Evolutionary conservation across 2,329 filamentous ascomycete species (phyloP).

Genomic region (Nemania serpens): DNA sequence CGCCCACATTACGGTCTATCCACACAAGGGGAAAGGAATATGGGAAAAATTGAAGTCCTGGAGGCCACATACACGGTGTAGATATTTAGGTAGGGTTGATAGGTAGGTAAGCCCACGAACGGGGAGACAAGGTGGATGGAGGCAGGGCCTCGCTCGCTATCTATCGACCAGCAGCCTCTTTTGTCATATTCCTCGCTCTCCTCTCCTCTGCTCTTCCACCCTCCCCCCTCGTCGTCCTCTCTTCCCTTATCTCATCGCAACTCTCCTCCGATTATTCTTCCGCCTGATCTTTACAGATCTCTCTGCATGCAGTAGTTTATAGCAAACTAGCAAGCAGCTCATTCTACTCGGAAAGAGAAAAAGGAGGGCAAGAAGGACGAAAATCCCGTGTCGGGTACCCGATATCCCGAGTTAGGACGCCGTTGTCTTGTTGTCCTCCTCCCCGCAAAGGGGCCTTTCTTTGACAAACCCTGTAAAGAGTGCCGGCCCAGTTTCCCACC

Average conservation of each 20-base stretch:
- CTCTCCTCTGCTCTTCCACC: background rate
- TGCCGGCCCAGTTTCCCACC: background rate
- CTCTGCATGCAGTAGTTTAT: conserved; percentile 13
- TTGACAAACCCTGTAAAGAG: background rate
- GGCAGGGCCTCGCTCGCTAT: background rate
- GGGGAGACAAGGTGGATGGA: background rate
- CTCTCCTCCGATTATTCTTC: background rate
- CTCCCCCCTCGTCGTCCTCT: background rate
- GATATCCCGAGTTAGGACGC: background rate
- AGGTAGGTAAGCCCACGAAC: conserved; percentile 1
- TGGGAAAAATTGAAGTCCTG: background rate
- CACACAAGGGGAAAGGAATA: background rate
- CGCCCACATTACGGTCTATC: background rate
- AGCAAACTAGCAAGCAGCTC: background rate
- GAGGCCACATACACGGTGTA: conserved; percentile 9
- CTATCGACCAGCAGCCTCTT: background rate
- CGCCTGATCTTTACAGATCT: background rate
- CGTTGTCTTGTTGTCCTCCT: background rate
- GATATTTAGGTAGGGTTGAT: conserved; percentile 16
- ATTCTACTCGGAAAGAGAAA: conserved; percentile 17
- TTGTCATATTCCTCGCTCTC: background rate
- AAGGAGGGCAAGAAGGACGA: background rate
- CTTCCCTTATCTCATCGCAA: background rate
- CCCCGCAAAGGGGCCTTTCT: background rate
- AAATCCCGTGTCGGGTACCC: background rate